Evolutionary conservation across 2,329 filamentous ascomycete genomes (phyloP).

Genomic region (Colletotrichum liaoningense): DNA sequence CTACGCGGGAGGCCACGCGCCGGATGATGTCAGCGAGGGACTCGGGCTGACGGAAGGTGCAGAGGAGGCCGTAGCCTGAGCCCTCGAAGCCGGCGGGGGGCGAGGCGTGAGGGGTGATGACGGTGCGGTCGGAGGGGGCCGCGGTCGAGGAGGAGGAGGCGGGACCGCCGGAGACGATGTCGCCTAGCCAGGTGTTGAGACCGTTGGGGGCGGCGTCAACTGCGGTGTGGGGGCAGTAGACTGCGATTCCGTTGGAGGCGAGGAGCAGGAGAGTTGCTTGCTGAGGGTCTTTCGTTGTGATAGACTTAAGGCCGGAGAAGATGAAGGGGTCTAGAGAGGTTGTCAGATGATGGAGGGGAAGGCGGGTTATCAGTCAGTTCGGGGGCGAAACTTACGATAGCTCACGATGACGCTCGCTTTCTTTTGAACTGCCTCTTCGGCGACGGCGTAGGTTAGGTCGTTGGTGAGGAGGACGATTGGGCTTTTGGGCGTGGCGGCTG

Average conservation of each 20-base stretch:
- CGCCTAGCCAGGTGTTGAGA: constrained; percentile 93
- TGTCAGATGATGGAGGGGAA: constrained; percentile 4
- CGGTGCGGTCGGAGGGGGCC: constrained; percentile 50
- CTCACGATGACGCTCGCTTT: constrained; percentile 84
- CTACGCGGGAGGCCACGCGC: constrained; percentile 75
- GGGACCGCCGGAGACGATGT: constrained; percentile 74
- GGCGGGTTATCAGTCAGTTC: neutral
- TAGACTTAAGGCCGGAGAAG: constrained; percentile 89
- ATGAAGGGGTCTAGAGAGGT: constrained; percentile 85
- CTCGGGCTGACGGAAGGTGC: constrained; percentile 53
- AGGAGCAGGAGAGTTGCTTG: constrained; percentile 87
- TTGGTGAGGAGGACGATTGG: constrained; percentile 74
- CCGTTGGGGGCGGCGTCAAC: constrained; percentile 88
- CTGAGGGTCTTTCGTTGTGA: constrained; percentile 87
- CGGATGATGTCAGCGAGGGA: constrained; percentile 57
- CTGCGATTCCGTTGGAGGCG: constrained; percentile 87
- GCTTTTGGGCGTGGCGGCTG: constrained; percentile 41
- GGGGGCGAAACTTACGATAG: constrained; percentile 72
- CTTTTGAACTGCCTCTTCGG: constrained; percentile 85
- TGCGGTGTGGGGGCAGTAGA: constrained; percentile 96
- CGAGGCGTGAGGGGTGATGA: constrained; percentile 57
- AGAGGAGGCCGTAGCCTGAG: constrained; percentile 64
- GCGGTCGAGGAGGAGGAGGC: constrained; percentile 36
- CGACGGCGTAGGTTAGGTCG: constrained; percentile 89
- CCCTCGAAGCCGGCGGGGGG: constrained; percentile 55